Conservation (phyloP, 345 rosid genomes). For the Populus davidiana region DNA sequence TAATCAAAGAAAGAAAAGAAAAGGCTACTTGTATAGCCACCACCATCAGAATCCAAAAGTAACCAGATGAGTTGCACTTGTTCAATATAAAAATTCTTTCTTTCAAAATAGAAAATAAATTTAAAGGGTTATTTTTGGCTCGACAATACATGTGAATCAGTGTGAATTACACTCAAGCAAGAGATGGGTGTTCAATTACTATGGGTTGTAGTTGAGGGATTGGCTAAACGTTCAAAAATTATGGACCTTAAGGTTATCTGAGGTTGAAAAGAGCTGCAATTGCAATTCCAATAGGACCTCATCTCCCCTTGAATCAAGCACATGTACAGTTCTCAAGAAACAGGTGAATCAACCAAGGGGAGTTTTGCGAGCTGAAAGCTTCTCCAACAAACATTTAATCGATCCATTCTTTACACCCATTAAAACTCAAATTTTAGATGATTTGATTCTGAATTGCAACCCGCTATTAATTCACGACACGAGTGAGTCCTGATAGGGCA, state of each 20-base stretch:
- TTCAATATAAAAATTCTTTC: background rate
- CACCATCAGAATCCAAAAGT: background rate
- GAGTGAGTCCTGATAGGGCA: background rate
- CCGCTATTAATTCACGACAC: background rate
- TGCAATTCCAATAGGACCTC: background rate
- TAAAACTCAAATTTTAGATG: background rate
- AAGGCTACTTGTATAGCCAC: too few relatives aligned
- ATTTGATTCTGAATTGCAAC: background rate
- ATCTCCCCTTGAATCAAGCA: background rate
- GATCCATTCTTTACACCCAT: background rate
- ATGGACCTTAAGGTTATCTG: background rate
- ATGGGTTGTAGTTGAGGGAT: background rate
- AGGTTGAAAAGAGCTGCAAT: background rate
- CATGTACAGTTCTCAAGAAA: background rate
- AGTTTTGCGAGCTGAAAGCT: background rate
- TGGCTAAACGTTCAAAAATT: too few relatives aligned
- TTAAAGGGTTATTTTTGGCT: background rate
- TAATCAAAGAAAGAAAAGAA: background rate
- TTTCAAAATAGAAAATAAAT: background rate
- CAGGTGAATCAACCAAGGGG: background rate
- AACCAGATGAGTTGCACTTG: background rate
- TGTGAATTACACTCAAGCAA: background rate
- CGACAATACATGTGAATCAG: background rate
- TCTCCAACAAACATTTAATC: background rate
- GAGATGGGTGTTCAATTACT: background rate